A percentile compares a stretch with the other conserved stretches of the same genome.
phyloP scores from a whole-genome alignment of 768 basidiomycete genomes.

The Hygrocybe punicea region DNA sequence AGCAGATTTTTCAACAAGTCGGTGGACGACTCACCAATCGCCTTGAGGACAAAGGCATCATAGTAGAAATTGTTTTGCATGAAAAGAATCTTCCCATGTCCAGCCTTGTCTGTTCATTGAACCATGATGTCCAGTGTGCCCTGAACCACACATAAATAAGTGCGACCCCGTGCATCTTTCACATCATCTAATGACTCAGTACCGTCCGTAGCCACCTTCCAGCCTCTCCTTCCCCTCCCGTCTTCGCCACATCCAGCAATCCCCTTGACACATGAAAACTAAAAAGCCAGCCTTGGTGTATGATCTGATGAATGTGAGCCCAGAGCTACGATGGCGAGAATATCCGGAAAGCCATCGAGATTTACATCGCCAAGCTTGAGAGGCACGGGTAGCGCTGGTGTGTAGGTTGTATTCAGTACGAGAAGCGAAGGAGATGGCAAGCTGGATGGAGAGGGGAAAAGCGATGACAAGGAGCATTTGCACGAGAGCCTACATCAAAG shows the following conservation, averaged over 20 bases:
- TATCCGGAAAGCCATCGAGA: slow-evolving; percentile 91
- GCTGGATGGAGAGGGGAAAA: slow-evolving; percentile 43
- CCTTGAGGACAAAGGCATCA: slow-evolving; percentile 98
- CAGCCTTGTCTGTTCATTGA: slow-evolving; percentile 71
- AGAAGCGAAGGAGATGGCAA: slow-evolving; percentile 52
- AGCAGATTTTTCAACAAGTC: slow-evolving; percentile 9
- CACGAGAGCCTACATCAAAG: slow-evolving; percentile 52
- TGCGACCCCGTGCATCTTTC: slow-evolving; percentile 73
- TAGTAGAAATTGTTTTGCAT: slow-evolving; percentile 98
- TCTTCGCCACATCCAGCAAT: slow-evolving; percentile 54
- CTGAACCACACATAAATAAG: slow-evolving; percentile 38
- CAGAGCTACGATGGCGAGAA: slow-evolving; percentile 55
- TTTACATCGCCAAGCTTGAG: slow-evolving; percentile 86
- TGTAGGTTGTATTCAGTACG: slow-evolving; percentile 62
- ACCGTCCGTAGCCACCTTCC: slow-evolving; percentile 52
- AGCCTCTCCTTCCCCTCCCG: slow-evolving; percentile 61
- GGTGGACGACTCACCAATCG: slow-evolving; percentile 61
- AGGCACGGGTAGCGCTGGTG: slow-evolving; percentile 68
- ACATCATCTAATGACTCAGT: slow-evolving; percentile 60
- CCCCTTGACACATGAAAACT: slow-evolving; percentile 54
- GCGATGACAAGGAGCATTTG: slow-evolving; percentile 59
- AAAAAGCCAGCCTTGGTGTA: slow-evolving; percentile 63
- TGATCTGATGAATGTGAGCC: slow-evolving; percentile 37
- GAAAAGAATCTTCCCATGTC: slow-evolving; percentile 63
- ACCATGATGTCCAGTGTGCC: slow-evolving; percentile 89